Percentiles rank a stretch among this genome's conserved stretches.
Conservation (phyloP, 2,329 filamentous ascomycete genomes). For the Lojkania enalia region DNA sequence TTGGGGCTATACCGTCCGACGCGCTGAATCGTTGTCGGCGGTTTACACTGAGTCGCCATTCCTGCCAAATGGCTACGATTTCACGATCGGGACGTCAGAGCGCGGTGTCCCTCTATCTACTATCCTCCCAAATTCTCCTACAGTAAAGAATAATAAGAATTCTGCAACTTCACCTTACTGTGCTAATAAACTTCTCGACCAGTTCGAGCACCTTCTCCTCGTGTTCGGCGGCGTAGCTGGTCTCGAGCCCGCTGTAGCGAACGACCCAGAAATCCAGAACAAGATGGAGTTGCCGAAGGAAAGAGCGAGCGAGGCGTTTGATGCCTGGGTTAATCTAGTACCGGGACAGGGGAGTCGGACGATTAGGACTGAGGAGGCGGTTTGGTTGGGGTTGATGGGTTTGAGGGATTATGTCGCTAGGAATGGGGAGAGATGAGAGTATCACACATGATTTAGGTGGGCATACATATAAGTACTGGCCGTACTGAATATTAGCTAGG, state of each 20-base stretch:
- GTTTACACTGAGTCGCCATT: conserved; percentile 78
- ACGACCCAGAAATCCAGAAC: conserved; percentile 59
- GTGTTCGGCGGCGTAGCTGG: conserved; percentile 82
- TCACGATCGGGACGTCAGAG: conserved; percentile 83
- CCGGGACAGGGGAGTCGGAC: conserved; percentile 80
- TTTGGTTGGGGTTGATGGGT: conserved; percentile 74
- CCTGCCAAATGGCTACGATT: conserved; percentile 77
- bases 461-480: too few species aligned
- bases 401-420: conserved; percentile 59
- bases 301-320: conserved; percentile 73
- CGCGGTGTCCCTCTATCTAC: conserved; percentile 59
- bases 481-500: too few species aligned
- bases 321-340: conserved; percentile 81
- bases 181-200: conserved; percentile 21
- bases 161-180: conserved; percentile 24
- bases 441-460: too few species aligned
- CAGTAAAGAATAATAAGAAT: neutral
- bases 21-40: conserved; percentile 65
- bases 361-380: conserved; percentile 81
- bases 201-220: conserved; percentile 73
- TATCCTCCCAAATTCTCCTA: conserved; percentile 28
- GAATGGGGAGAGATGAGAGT: too few species aligned
- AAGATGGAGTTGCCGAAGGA: conserved; percentile 65
- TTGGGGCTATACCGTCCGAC: conserved; percentile 79
- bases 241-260: conserved; percentile 72